These are phyloP conservation scores for Monilinia aucupariae DNA, from an alignment of 2,329 filamentous ascomycete species.

Conservation along the genomic window DNA sequence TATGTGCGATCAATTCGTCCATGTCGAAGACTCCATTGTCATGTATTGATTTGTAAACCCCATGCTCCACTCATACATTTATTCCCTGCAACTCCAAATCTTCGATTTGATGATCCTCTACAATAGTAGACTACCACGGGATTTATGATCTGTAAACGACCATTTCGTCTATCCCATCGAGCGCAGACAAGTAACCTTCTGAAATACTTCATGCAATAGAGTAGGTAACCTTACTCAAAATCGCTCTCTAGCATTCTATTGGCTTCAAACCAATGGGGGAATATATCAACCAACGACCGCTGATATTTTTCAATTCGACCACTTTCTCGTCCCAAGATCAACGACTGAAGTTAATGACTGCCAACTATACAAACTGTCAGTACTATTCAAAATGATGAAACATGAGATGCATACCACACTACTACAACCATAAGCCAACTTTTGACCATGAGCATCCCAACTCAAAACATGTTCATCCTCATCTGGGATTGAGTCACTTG, in stretches of 20 bases:
- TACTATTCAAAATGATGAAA: neutral
- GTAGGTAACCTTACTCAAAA: neutral
- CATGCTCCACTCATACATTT: neutral
- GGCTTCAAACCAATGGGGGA: neutral
- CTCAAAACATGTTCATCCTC: conserved; percentile 58
- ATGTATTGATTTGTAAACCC: neutral
- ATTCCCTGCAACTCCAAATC: neutral
- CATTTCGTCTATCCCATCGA: neutral
- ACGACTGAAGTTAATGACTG: conserved; percentile 23
- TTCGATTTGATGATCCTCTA: neutral
- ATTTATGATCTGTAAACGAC: neutral
- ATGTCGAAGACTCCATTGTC: neutral
- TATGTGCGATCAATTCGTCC: neutral
- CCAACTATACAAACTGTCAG: conserved; percentile 19
- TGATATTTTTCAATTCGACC: neutral
- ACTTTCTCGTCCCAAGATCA: neutral
- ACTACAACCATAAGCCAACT: conserved; percentile 58
- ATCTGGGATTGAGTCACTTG: conserved; percentile 44
- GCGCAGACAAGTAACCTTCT: neutral
- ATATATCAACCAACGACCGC: neutral
- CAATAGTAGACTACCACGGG: neutral
- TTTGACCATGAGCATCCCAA: conserved; percentile 58
- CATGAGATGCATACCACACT: conserved; percentile 47
- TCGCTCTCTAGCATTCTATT: neutral
- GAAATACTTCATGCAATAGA: neutral